These are phyloP conservation scores for Waltergamsia citrina DNA, from an alignment of 2,329 filamentous ascomycete genomes.

Conservation along the genomic window DNA sequence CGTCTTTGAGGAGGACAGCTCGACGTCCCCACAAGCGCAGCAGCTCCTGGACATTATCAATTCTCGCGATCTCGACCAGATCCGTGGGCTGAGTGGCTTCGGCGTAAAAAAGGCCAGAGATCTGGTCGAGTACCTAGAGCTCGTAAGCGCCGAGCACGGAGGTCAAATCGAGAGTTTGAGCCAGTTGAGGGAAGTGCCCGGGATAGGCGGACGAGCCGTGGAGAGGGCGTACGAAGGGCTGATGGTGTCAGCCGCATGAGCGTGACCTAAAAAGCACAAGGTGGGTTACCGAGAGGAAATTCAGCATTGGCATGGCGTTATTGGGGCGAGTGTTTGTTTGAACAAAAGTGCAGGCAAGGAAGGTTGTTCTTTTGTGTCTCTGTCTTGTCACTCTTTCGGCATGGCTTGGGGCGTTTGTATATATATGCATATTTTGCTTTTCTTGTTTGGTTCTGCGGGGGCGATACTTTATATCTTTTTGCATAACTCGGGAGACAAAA, in stretches of 20 bases:
- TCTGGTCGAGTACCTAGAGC: conserved; percentile 45
- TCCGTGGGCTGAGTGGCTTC: conserved; percentile 59
- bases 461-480: too few relatives aligned
- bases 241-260: conserved; percentile 3
- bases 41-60: conserved; percentile 64
- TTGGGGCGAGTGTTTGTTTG: not conserved
- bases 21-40: conserved; percentile 37
- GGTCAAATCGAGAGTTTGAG: conserved; percentile 35
- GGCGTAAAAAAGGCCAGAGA: conserved; percentile 62
- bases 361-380: too few relatives aligned
- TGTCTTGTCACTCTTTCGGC: too few relatives aligned
- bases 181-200: conserved; percentile 44
- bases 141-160: conserved; percentile 27
- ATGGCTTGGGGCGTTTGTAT: too few relatives aligned
- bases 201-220: conserved; percentile 46
- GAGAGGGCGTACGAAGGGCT: conserved; percentile 47
- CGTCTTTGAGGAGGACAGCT: conserved; percentile 6
- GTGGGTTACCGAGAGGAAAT: too few relatives aligned
- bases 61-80: conserved; percentile 56
- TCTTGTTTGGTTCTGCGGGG: too few relatives aligned
- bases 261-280: too few relatives aligned
- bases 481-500: too few relatives aligned
- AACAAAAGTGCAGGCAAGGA: too few relatives aligned
- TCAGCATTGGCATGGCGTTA: conserved; percentile 3
- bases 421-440: too few relatives aligned